Base-by-base conservation (phyloP, 768 basidiomycete species). In the Suillus bovinus region DNA sequence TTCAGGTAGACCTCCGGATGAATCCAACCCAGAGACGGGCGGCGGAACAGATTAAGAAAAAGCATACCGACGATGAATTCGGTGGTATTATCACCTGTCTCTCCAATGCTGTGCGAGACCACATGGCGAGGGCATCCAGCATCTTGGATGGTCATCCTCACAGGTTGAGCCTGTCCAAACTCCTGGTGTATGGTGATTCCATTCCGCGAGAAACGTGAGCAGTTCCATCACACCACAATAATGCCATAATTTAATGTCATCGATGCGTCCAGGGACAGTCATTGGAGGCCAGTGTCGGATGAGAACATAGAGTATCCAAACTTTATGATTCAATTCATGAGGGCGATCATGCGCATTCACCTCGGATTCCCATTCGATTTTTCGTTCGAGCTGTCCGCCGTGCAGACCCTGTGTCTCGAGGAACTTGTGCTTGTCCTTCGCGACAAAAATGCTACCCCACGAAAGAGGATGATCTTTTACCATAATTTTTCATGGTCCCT, bases 391-490 rank as follows among this genome's bases (percentile, higher is more conserved):
- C 42, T 44, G 2, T 22, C 42, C 2, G n/a, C 8, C 2, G 8
- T n/a, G 42, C 42, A 44, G 10, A 44, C n/a, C 0, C 8, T 4
- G 1, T n/a, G 10, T 22, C 42, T 22, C 4, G n/a, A 44, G 10
- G 8, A 22, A 9, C 42, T 44, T 5, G 0, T 44, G 4, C n/a
- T 4, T 3, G 42, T 4, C 4, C 11, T 44, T 1, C 0, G 4
- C 10, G n/a, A 22, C 4, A n/a, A 44, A 0, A 5, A n/a, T 11
- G 4, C 4, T 0, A 4, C 10, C 0, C n/a, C 10, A 3, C 3
- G 42, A 0, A n/a, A 11, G 10, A n/a, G 42, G 3, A 44, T 44
- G 42, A n/a, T 44, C 11, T 9, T 10, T 9, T 44, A 44, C 4
- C 42, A 44, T 11, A n/a, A 44, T 10, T 20, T 44, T 2, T 9